Evolutionary conservation across 352 stramenopile species (phyloP), one percentile per base, ranked within the genome.

Genomic region (Phytophthora cactorum): DNA sequence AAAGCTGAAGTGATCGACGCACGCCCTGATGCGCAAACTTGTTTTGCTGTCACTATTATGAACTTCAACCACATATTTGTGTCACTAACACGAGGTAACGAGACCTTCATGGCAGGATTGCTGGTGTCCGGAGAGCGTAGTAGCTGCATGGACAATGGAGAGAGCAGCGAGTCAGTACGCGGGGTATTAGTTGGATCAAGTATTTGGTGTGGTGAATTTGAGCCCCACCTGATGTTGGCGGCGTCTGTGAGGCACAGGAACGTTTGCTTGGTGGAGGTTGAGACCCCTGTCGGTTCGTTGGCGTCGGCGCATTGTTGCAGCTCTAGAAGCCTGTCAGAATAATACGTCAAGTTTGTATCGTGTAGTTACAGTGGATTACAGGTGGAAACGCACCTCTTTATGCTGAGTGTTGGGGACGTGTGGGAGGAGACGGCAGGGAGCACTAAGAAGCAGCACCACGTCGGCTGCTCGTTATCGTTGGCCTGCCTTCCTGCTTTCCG

Each of bases 161-260:
- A 62, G n/a, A 28, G 43, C 17, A 49, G 39, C 39, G 0, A 46
- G 17, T 67, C 60, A 34, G 22, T 22, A 22, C 22, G 22, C 22
- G 22, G 22, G 22, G 22, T 22, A 22, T 22, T 22, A 22, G 0
- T 22, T 22, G 22, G 22, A 1, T 22, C 22, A 1, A 22, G 22
- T 1, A 22, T 22, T 0, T 25, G 45, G 17, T 43, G 32, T n/a
- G 7, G 3, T n/a, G 17, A 61, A 8, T 11, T 10, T n/a, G 27
- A n/a, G 29, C 4, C 10, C 15, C 60, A 88, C 79, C 79, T 88
- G 66, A 88, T 77, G 60, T 78, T 85, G n/a, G 66, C 65, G 9
- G 62, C 67, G 51, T 88, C 70, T 54, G 62, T 81, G 47, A 88
- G 70, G 46, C 79, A 81, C 22, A 88, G 59, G 52, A 86, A 86